These are phyloP conservation scores for Brettanomyces sp. DNA, from an alignment of 805 yeast genomes.

Conservation along the genomic window DNA sequence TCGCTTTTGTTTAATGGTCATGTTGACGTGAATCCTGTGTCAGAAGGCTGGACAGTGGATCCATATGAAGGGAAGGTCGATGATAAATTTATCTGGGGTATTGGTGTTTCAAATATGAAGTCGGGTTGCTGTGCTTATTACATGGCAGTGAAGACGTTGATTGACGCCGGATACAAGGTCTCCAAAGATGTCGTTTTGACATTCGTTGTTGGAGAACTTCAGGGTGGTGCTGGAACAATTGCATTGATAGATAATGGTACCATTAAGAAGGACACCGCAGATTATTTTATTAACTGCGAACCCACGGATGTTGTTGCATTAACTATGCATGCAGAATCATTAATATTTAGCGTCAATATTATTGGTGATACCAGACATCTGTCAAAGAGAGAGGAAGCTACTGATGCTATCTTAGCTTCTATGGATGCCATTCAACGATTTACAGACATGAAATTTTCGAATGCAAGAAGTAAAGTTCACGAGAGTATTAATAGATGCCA, in stretches of 20 bases:
- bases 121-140: constrained; percentile 25
- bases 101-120: constrained; percentile 25
- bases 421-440: constrained; percentile 21
- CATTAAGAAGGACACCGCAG: constrained; percentile 20
- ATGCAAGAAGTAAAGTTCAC: constrained; percentile 15
- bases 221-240: constrained; percentile 25
- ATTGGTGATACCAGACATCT: constrained; percentile 25
- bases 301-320: constrained; percentile 23
- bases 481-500: constrained; percentile 22
- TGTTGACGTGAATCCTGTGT: constrained; percentile 24
- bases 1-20: constrained; percentile 24
- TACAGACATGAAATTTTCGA: constrained; percentile 19
- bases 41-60: constrained; percentile 26
- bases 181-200: constrained; percentile 22
- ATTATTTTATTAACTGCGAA: constrained; percentile 23
- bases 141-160: constrained; percentile 23
- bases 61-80: constrained; percentile 21
- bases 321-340: constrained; percentile 24
- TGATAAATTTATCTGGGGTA: constrained; percentile 21
- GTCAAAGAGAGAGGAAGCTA: constrained; percentile 25
- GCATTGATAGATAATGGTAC: constrained; percentile 16
- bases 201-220: constrained; percentile 20
- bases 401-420: constrained; percentile 22
- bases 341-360: constrained; percentile 20
- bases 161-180: constrained; percentile 20